These are phyloP conservation scores for Aschersonia sp. DNA, from an alignment of 2,329 filamentous ascomycete species.

Conservation along the genomic window DNA sequence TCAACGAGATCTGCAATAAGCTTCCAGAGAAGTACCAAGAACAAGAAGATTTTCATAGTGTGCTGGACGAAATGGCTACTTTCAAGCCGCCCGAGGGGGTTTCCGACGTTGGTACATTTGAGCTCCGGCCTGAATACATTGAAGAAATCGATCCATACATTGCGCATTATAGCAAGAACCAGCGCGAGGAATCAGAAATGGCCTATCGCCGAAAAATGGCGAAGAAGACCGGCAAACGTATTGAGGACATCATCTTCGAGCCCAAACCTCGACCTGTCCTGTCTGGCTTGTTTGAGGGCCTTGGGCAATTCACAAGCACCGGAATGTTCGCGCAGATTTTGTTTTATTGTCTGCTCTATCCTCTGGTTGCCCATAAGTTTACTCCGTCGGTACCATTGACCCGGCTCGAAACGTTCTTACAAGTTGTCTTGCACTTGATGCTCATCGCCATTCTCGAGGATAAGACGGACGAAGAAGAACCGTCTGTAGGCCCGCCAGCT, in stretches of 20 bases:
- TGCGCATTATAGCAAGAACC: conserved; percentile 91
- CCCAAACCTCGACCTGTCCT: conserved; percentile 65
- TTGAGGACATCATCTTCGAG: conserved; percentile 80
- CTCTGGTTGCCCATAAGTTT: conserved; percentile 50
- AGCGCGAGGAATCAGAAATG: conserved; percentile 85
- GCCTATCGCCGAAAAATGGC: conserved; percentile 80
- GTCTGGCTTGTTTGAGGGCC: conserved; percentile 60
- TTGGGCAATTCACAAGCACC: conserved; percentile 70
- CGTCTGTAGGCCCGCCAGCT: conserved; percentile 27
- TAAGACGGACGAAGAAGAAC: conserved; percentile 38
- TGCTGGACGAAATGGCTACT: conserved; percentile 74
- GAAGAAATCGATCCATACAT: conserved; percentile 91
- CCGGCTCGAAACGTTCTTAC: conserved; percentile 78
- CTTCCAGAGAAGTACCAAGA: conserved; percentile 83
- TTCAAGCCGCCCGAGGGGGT: conserved; percentile 86
- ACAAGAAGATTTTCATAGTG: conserved; percentile 70
- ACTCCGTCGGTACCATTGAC: conserved; percentile 67
- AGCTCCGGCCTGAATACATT: conserved; percentile 73
- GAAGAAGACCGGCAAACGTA: conserved; percentile 68
- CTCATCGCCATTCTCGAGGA: conserved; percentile 82
- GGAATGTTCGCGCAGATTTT: conserved; percentile 81
- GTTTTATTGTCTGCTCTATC: conserved; percentile 76
- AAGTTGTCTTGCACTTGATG: conserved; percentile 77
- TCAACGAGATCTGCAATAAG: conserved; percentile 77
- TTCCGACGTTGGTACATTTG: conserved; percentile 86